Percentiles rank a stretch among this genome's conserved stretches.
Conservation (phyloP, 2,329 filamentous ascomycete genomes). For the Bertia moriformis region DNA sequence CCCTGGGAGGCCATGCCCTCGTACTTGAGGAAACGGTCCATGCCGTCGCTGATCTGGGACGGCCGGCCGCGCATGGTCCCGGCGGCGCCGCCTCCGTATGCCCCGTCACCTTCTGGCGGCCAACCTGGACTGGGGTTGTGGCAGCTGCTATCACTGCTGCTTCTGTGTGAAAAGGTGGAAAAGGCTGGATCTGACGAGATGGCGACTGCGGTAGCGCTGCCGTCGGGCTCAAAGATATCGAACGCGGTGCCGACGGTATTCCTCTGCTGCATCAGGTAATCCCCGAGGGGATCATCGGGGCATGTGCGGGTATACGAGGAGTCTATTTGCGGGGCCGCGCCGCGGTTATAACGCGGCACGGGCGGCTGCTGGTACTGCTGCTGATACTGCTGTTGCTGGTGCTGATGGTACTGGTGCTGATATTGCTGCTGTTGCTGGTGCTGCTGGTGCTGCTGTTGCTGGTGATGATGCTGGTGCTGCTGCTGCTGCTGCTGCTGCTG, state of each 20-base stretch:
- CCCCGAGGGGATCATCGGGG: too few relatives aligned
- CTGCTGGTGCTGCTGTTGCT: slow-evolving; percentile 31
- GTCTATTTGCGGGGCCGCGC: slow-evolving; percentile 23
- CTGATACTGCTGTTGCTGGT: slow-evolving; percentile 10
- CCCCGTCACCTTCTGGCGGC: too few relatives aligned
- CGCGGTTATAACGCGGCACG: slow-evolving; percentile 6
- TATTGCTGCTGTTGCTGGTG: slow-evolving; percentile 22
- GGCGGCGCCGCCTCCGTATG: slow-evolving; percentile 18
- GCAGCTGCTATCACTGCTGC: too few relatives aligned
- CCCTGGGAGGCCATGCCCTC: slow-evolving; percentile 30
- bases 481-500: slow-evolving; percentile 27
- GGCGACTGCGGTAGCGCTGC: too few relatives aligned
- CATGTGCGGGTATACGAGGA: not conserved
- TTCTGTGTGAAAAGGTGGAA: slow-evolving; percentile 32
- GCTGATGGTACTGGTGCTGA: slow-evolving; percentile 13
- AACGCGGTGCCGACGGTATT: slow-evolving; percentile 23
- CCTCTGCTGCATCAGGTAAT: slow-evolving; percentile 9
- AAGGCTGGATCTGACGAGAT: slow-evolving; percentile 34
- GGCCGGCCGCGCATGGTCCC: slow-evolving; percentile 28
- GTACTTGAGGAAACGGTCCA: slow-evolving; percentile 44
- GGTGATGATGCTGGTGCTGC: slow-evolving; percentile 17
- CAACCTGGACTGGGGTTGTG: too few relatives aligned
- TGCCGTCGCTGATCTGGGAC: slow-evolving; percentile 41
- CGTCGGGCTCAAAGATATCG: slow-evolving; percentile 30
- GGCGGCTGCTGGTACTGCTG: slow-evolving; percentile 6